phyloP scores from a whole-genome alignment of 1,284 basidiomycete genomes.

The Lignosus rhinocerotis region DNA sequence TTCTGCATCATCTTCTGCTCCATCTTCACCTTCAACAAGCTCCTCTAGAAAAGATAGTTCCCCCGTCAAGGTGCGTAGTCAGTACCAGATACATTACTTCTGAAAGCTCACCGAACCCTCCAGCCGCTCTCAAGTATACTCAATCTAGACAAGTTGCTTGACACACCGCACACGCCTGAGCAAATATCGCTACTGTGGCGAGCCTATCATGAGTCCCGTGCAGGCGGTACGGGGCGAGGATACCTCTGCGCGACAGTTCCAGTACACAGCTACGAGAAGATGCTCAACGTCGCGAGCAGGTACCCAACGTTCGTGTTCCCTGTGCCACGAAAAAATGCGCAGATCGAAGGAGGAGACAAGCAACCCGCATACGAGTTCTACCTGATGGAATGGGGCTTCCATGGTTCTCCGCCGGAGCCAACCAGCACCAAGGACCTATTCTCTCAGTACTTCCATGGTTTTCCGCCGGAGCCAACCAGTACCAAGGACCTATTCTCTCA shows the following conservation, averaged over 20 bases:
- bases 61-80: slow-evolving; percentile 60
- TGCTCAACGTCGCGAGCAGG: slow-evolving; percentile 60
- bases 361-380: slow-evolving; percentile 78
- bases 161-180: slow-evolving; percentile 68
- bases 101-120: background rate
- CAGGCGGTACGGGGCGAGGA: slow-evolving; percentile 75
- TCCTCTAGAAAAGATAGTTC: slow-evolving; percentile 61
- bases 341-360: slow-evolving; percentile 32
- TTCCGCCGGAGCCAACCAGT: slow-evolving; percentile 51
- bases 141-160: slow-evolving; percentile 71
- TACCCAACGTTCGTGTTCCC: slow-evolving; percentile 84
- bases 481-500: slow-evolving; percentile 42
- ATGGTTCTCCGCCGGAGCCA: slow-evolving; percentile 62
- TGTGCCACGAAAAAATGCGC: slow-evolving; percentile 52
- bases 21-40: slow-evolving; percentile 13
- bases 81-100: too few relatives aligned
- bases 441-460: slow-evolving; percentile 57
- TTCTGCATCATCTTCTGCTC: slow-evolving; percentile 16
- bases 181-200: slow-evolving; percentile 85
- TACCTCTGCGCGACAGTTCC: slow-evolving; percentile 84
- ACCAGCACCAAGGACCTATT: slow-evolving; percentile 42
- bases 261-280: slow-evolving; percentile 67
- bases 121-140: slow-evolving; percentile 83
- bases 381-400: slow-evolving; percentile 85
- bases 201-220: slow-evolving; percentile 82